Evolutionary conservation across 2,329 filamentous ascomycete species (phyloP), one percentile per base, ranked within the genome.

Genomic region (Neofusicoccum kwambonambiense): DNA sequence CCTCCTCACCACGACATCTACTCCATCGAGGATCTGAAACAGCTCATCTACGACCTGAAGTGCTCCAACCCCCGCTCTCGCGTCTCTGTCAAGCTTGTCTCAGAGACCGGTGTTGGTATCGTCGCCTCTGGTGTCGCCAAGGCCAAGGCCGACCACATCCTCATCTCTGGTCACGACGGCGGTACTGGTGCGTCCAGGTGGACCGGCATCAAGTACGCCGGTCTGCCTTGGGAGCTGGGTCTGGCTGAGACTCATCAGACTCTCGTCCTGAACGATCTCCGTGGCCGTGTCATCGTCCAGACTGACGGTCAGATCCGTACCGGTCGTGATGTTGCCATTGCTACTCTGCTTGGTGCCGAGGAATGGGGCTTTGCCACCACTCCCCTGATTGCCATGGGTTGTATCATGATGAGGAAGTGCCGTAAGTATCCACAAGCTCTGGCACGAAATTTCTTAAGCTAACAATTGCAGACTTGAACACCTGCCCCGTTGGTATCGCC

Each of bases 151-250:
- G 93, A 97, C 73, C 93, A 98, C 80, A 97, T 98, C 69, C 81
- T 98, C 73, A 97, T 98, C 73, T 97, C 94, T 68, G 94, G 94
- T 70, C 94, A 98, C 75, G 94, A 98, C 74, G 94, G 94, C 83
- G 94, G 94, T 78, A 98, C 94, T 67, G 94, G 94, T 84, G 94
- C 94, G 67, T 97, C 93, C 60, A 86, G 94, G 78, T 98, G 94
- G 94, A 98, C 94, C 74, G 94, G 94, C 83, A 97, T 97, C 87
- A 97, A 97, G 80, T 97, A 97, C 77, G 94, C 93, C 58, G 94
- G 94, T 85, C 87, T 97, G 41, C 94, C 94, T 31, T 98, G 93
- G 93, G 94, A 98, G 79, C 78, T 98, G 70, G 94, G 94, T 86
- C 90, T 98, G 72, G 94, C 94, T 5, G 94, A 98, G 82, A 97